Percentiles rank a stretch among this genome's conserved stretches.
Evolutionary conservation across 352 stramenopile genomes (phyloP).

Genomic region (Phytopythium montanum): DNA sequence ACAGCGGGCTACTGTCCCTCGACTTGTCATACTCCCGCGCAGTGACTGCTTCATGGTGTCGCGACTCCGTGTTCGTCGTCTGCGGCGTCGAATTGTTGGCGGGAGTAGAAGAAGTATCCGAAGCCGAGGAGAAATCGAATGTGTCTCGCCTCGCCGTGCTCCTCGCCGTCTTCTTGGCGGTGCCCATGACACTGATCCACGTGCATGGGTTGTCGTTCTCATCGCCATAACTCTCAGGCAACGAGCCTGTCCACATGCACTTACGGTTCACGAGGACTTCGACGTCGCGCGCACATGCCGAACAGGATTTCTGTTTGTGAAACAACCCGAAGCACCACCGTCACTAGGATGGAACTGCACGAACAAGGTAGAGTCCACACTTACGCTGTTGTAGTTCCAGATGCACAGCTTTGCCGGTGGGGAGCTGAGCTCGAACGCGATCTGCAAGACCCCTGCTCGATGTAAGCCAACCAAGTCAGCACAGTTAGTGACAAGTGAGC

Average conservation of each 20-base stretch:
- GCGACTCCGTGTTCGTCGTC: not conserved
- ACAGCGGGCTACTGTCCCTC: conserved; percentile 3
- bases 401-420: conserved; percentile 63
- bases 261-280: conserved; percentile 60
- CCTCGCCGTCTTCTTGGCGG: conserved; percentile 29
- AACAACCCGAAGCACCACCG: not conserved
- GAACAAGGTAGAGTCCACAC: not conserved
- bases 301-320: conserved; percentile 24
- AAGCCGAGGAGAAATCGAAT: not conserved
- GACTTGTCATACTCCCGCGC: not conserved
- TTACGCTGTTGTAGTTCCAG: conserved; percentile 82
- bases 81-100: not conserved
- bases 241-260: conserved; percentile 70
- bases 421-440: conserved; percentile 42
- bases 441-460: conserved; percentile 37
- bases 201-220: conserved; percentile 62
- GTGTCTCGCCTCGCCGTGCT: conserved; percentile 13
- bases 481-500: not conserved
- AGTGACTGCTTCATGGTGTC: not conserved
- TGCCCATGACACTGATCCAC: conserved; percentile 54
- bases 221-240: conserved; percentile 66
- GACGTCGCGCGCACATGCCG: conserved; percentile 55
- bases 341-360: not conserved
- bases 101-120: not conserved
- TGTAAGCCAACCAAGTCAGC: not conserved